These are phyloP conservation scores for Pseudisothecium myosuroides DNA, from an alignment of 225 moss, liverwort and hornwort species.

Conservation along the genomic window DNA sequence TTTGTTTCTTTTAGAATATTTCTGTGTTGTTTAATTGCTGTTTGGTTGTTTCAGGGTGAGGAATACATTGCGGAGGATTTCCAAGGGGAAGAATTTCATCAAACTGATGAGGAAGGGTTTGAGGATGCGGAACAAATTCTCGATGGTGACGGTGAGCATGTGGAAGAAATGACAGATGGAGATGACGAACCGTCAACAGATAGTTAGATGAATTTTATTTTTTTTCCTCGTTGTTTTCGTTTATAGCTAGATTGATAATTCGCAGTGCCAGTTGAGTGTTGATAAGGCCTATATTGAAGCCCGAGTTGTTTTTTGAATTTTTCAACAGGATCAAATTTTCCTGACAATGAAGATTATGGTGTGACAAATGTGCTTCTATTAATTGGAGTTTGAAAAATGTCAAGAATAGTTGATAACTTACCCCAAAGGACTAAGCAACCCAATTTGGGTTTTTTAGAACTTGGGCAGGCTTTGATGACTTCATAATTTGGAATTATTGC, in stretches of 20 bases:
- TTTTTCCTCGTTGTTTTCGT: not conserved
- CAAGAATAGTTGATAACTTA: not conserved
- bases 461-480: fast-evolving
- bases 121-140: conserved; percentile 16
- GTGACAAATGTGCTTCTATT: not conserved
- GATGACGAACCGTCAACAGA: not conserved
- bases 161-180: conserved; percentile 26
- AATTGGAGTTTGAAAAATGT: not conserved
- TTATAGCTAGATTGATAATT: not conserved
- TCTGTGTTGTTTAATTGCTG: not conserved
- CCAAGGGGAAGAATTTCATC: not conserved
- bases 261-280: not conserved
- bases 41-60: conserved; percentile 25
- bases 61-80: conserved; percentile 24
- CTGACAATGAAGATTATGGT: not conserved
- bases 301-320: not conserved
- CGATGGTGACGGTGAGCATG: conserved; percentile 39
- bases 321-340: not conserved
- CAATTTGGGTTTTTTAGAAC: not conserved
- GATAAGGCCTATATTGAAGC: not conserved
- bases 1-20: not conserved
- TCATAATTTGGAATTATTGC: not conserved
- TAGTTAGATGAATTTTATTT: not conserved
- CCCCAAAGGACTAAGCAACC: not conserved
- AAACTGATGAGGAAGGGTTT: conserved; percentile 10